A percentile compares a stretch with the other conserved stretches of the same genome.
Evolutionary conservation across 257 asterid species (phyloP).

Genomic region (Solanum pinnatisectum): DNA sequence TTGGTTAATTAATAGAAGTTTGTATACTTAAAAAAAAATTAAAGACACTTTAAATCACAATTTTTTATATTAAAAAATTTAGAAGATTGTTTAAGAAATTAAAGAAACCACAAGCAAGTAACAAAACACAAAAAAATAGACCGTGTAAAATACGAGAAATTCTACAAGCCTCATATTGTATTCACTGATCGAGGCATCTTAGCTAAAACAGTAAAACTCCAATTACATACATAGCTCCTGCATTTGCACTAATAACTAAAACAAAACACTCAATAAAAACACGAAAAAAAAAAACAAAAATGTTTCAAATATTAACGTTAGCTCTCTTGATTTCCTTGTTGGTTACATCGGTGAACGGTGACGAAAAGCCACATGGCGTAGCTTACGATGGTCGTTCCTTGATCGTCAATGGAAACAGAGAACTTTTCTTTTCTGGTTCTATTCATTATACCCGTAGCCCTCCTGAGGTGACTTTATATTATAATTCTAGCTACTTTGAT

Average conservation of each 20-base stretch:
- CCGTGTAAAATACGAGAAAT: not conserved
- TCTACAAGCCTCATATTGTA: not conserved
- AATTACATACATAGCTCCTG: not conserved
- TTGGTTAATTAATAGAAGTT: not conserved
- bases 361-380: slow-evolving; percentile 22
- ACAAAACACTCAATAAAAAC: not conserved
- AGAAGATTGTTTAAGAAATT: not conserved
- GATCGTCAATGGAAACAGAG: slow-evolving; percentile 65
- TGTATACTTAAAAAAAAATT: not conserved
- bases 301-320: slow-evolving; percentile 15
- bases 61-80: not conserved
- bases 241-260: not conserved
- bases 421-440: slow-evolving; percentile 79
- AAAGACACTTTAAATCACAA: not conserved
- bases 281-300: not conserved
- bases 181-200: not conserved
- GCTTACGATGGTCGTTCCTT: slow-evolving; percentile 57
- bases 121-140: not conserved
- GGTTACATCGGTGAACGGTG: not conserved
- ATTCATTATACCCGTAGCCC: slow-evolving; percentile 86
- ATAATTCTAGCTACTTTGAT: not conserved
- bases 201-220: not conserved
- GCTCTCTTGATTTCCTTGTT: slow-evolving; percentile 11
- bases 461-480: slow-evolving; percentile 32
- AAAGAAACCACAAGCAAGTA: not conserved